Base-by-base conservation (phyloP, 805 yeast species). In the Metschnikowia cubensis region DNA sequence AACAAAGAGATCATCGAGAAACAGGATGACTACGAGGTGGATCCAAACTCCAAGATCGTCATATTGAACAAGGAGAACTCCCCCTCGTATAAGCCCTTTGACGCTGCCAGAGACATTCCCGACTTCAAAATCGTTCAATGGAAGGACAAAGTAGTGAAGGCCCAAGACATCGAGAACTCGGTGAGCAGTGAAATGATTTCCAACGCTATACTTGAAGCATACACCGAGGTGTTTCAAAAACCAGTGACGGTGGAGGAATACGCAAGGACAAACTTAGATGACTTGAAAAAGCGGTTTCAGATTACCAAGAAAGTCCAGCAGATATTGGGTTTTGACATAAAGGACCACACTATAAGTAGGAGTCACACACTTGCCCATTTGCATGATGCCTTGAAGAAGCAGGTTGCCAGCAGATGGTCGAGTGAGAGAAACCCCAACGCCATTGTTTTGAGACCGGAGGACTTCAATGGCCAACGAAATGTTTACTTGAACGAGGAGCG, bases 381-480 rank as follows among this genome's bases (percentile, higher is more conserved):
- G 35, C 65, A 67, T 49, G 49, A 58, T 0, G 75, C 74, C 47
- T 66, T 81, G 43, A 47, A 57, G 8, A 53, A 67, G 49, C 62
- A 75, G n/a, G 69, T 76, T 22, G 74, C 75, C 20, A 57, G 60
- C 17, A 71, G 75, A 58, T 69, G 70, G 61, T 76, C 70, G 55
- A 80, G 79, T 58, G 90, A 85, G 61, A 77, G 83, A 62, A 80
- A 83, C 59, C 90, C 94, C n/a, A 80, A 85, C 59, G 92, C 89
- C 29, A 80, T 88, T 49, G 81, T 83, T 53, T 72, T 88, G 57
- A 71, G 81, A 50, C 64, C 71, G 6, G 73, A 71, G 29, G 83
- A 80, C 41, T 86, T 81, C 60, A 71, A 67, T 31, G 81, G 85
- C 36, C 49, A 51, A 34, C 71, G 80, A 4, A 87, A 86, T 56